phyloP scores from a whole-genome alignment of 495 filamentous ascomycete genomes.

The Aspergillus carlsbadensis region DNA sequence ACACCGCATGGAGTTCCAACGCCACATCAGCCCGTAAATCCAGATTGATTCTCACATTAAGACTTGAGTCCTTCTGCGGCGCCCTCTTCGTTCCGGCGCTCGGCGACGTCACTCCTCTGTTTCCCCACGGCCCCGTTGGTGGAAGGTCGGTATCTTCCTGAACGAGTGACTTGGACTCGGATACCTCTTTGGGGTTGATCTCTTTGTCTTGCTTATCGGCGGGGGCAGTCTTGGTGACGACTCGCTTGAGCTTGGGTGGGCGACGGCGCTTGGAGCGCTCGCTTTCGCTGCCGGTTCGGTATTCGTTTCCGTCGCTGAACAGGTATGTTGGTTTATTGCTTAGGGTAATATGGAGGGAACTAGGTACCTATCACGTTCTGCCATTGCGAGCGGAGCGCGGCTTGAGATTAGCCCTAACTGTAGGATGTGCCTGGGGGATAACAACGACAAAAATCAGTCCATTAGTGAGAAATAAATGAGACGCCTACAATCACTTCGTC shows the following conservation, averaged over 20 bases:
- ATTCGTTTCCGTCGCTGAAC: background rate
- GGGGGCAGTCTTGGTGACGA: too few species aligned
- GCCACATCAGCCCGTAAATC: constrained; percentile 18
- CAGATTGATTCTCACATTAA: constrained; percentile 18
- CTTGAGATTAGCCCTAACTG: too few species aligned
- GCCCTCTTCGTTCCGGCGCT: background rate
- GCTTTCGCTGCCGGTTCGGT: background rate
- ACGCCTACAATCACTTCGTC: too few species aligned
- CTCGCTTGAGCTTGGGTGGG: background rate
- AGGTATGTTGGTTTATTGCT: too few species aligned
- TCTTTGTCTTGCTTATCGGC: background rate
- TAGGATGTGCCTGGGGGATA: too few species aligned
- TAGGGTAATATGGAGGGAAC: too few species aligned
- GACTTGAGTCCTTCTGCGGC: constrained; percentile 3
- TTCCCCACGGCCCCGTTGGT: background rate
- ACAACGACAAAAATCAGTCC: too few species aligned
- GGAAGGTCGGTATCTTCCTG: background rate
- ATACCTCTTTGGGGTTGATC: background rate
- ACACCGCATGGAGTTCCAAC: constrained; percentile 16
- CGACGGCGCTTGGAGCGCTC: background rate
- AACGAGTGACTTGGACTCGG: background rate
- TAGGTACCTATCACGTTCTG: background rate
- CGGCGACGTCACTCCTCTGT: background rate
- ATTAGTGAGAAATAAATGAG: too few species aligned
- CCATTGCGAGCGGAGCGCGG: background rate